phyloP scores from a whole-genome alignment of 805 yeast species.

The Yamadazyma ubonensis region DNA sequence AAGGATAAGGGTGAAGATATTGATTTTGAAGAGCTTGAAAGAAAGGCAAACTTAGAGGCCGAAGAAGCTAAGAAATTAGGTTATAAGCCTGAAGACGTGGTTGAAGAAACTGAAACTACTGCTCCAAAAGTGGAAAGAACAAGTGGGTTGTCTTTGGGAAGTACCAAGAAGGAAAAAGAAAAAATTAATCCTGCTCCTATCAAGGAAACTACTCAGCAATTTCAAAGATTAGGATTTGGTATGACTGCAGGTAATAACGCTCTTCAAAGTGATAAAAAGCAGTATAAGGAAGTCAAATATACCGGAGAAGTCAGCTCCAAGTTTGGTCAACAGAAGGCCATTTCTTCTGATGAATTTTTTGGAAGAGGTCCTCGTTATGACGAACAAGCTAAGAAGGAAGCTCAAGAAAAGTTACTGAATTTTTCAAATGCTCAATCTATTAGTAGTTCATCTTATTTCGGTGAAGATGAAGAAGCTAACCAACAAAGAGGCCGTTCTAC shows the following conservation, averaged over 20 bases:
- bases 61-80: slow-evolving; percentile 61
- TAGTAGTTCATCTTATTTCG: slow-evolving; percentile 90
- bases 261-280: slow-evolving; percentile 27
- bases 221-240: slow-evolving; percentile 87
- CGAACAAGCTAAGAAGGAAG: slow-evolving; percentile 74
- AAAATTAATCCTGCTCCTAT: slow-evolving; percentile 27
- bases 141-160: slow-evolving; percentile 5
- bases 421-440: slow-evolving; percentile 88
- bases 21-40: slow-evolving; percentile 63
- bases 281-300: slow-evolving; percentile 58
- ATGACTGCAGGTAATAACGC: slow-evolving; percentile 68
- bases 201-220: slow-evolving; percentile 59
- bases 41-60: slow-evolving; percentile 79
- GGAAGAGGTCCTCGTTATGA: slow-evolving; percentile 83
- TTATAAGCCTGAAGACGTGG: slow-evolving; percentile 38
- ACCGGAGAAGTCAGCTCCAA: slow-evolving; percentile 74
- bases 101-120: neutral
- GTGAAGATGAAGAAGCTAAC: slow-evolving; percentile 57
- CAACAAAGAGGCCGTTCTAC: slow-evolving; percentile 15
- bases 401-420: slow-evolving; percentile 72
- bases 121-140: neutral
- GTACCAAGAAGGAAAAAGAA: slow-evolving; percentile 12
- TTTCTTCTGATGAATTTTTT: slow-evolving; percentile 92
- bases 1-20: slow-evolving; percentile 47
- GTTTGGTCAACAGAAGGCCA: slow-evolving; percentile 88